Evolutionary conservation across 2,329 filamentous ascomycete genomes (phyloP).

Genomic region (Seiridium cupressi): DNA sequence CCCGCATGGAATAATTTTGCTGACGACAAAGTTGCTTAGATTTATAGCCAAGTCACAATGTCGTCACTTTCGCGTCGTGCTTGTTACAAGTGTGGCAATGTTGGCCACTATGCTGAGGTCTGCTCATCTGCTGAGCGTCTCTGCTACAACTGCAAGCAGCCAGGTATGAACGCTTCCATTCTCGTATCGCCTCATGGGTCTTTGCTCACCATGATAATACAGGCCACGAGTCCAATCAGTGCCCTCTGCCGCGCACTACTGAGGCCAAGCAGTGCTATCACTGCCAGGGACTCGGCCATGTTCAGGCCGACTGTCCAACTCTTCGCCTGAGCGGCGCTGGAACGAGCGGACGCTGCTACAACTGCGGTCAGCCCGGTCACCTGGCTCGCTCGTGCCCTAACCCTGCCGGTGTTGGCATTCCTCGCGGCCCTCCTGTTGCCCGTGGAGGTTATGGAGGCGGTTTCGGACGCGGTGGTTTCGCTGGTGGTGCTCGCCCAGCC

Average conservation of each 20-base stretch:
- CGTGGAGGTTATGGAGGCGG: conserved; percentile 70
- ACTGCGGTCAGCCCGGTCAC: conserved; percentile 90
- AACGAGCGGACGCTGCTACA: conserved; percentile 89
- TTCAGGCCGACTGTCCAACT: conserved; percentile 98
- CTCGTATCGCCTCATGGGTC: not conserved
- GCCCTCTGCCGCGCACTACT: conserved; percentile 92
- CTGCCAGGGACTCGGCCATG: conserved; percentile 96
- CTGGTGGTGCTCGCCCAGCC: conserved; percentile 62
- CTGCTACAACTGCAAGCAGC: conserved; percentile 99
- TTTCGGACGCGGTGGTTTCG: conserved; percentile 71
- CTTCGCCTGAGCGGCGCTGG: conserved; percentile 83
- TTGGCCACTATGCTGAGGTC: conserved; percentile 81
- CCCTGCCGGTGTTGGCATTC: conserved; percentile 61
- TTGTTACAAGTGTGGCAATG: conserved; percentile 82
- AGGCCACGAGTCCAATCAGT: conserved; percentile 97
- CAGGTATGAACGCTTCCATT: conserved; percentile 44
- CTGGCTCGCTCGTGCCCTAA: conserved; percentile 88
- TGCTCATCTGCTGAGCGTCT: conserved; percentile 97
- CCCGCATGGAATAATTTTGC: conserved; percentile 15
- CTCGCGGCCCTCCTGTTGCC: conserved; percentile 64
- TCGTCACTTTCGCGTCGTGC: conserved; percentile 79
- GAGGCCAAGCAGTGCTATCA: conserved; percentile 99
- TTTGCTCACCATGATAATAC: conserved; percentile 5
- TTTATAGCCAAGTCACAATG: conserved; percentile 49
- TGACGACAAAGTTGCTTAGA: conserved; percentile 31